Percentiles rank a stretch among this genome's conserved stretches.
Conservation (phyloP, 345 rosid species). For the Fremontodendron californicum region DNA sequence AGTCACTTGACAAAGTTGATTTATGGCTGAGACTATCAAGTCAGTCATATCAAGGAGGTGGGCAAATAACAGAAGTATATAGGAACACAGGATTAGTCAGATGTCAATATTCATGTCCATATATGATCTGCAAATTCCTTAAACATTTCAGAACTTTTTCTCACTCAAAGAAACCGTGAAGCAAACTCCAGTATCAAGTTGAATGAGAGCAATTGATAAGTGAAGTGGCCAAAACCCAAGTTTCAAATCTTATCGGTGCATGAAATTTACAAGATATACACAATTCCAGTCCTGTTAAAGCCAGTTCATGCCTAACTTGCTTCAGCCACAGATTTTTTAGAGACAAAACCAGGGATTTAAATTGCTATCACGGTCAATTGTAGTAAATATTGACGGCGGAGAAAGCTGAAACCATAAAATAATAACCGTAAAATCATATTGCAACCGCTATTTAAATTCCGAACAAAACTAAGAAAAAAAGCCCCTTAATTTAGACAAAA, state of each 20-base stretch:
- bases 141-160: neutral
- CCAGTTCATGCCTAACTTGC: constrained; percentile 15
- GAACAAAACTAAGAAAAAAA: constrained; percentile 2
- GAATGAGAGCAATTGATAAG: neutral
- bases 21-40: neutral
- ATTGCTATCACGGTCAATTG: too few species aligned
- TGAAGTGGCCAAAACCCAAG: neutral
- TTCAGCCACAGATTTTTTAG: too few species aligned
- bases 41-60: neutral
- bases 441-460: too few species aligned
- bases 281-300: constrained; percentile 9
- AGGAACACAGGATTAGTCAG: neutral
- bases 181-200: neutral
- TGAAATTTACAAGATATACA: neutral
- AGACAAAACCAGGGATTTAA: too few species aligned
- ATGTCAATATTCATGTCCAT: neutral
- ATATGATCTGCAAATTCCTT: neutral
- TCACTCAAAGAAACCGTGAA: neutral
- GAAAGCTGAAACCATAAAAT: too few species aligned
- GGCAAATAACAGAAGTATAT: neutral
- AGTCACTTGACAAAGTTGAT: neutral
- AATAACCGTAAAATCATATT: too few species aligned
- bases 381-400: too few species aligned
- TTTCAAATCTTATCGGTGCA: neutral
- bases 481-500: constrained; percentile 16